A percentile compares a stretch with the other conserved stretches of the same genome.
phyloP scores from a whole-genome alignment of 345 rosid species.

The Turnera subulata region DNA sequence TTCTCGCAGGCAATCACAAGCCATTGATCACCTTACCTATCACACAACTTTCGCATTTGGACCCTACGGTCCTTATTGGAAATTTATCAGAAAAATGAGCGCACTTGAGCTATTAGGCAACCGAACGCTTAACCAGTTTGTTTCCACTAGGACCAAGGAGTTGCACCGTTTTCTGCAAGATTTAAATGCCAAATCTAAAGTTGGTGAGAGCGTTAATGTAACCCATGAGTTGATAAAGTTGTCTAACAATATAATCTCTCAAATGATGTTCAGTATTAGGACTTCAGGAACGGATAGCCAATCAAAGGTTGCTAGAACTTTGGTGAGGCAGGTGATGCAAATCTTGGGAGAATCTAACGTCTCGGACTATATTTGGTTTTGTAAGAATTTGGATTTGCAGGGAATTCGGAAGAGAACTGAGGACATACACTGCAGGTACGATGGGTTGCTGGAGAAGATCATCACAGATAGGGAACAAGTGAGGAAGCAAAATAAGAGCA shows the following conservation, averaged over 20 bases:
- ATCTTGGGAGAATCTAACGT: constrained; percentile 44
- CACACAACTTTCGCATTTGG: constrained; percentile 40
- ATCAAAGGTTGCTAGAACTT: constrained; percentile 28
- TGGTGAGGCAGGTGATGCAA: constrained; percentile 34
- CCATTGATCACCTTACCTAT: constrained; percentile 42
- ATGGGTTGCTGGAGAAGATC: constrained; percentile 35
- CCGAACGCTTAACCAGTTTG: constrained; percentile 31
- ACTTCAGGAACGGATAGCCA: constrained; percentile 26
- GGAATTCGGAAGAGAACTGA: constrained; percentile 29
- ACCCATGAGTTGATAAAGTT: constrained; percentile 39
- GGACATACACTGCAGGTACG: constrained; percentile 24
- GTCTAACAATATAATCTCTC: constrained; percentile 39
- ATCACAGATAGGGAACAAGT: constrained; percentile 26
- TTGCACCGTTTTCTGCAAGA: constrained; percentile 11
- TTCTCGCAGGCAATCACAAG: constrained; percentile 25
- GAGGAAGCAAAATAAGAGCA: constrained; percentile 12
- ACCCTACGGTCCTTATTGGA: constrained; percentile 43
- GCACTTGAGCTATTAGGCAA: constrained; percentile 40
- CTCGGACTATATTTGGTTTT: constrained; percentile 46
- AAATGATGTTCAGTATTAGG: constrained; percentile 43
- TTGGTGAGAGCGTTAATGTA: constrained; percentile 26
- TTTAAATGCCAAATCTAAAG: constrained; percentile 17
- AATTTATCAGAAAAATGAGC: constrained; percentile 42
- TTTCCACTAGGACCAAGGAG: constrained; percentile 29
- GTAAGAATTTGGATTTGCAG: constrained; percentile 32